These are phyloP conservation scores for Elsinoe ampelina DNA, from an alignment of 2,329 filamentous ascomycete genomes.

Conservation along the genomic window DNA sequence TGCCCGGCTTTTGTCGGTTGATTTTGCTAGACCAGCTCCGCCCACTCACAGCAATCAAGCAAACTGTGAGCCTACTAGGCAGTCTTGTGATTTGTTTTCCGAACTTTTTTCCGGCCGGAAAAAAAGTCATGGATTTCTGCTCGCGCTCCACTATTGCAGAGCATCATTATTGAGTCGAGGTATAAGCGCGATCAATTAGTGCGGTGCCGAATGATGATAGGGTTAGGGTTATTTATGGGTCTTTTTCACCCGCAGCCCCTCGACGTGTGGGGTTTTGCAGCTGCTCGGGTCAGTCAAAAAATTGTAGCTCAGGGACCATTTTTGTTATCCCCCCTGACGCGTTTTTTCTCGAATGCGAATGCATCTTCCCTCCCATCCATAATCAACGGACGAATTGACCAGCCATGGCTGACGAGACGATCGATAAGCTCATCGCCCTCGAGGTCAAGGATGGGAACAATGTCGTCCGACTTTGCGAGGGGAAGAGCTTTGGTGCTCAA, in stretches of 20 bases:
- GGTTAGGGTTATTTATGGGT: too few relatives aligned
- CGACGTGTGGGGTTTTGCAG: neutral
- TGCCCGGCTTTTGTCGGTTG: constrained; percentile 2
- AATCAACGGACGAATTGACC: neutral
- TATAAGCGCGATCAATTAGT: too few relatives aligned
- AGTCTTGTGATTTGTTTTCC: too few relatives aligned
- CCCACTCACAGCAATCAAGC: too few relatives aligned
- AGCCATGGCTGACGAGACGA: constrained; percentile 18
- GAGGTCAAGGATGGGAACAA: constrained; percentile 83
- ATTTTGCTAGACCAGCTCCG: too few relatives aligned
- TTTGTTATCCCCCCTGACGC: constrained; percentile 10
- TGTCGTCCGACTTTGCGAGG: constrained; percentile 58
- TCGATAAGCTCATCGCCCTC: constrained; percentile 55
- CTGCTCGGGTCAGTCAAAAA: constrained; percentile 6
- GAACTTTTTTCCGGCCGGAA: too few relatives aligned
- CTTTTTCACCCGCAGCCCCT: constrained; percentile 8
- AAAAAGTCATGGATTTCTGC: too few relatives aligned
- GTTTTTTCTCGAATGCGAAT: constrained; percentile 7
- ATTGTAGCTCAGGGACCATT: constrained; percentile 3
- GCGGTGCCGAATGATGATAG: too few relatives aligned
- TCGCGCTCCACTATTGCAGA: too few relatives aligned
- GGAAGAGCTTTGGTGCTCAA: constrained; percentile 90
- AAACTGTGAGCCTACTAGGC: too few relatives aligned
- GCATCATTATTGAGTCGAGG: too few relatives aligned
- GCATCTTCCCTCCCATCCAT: neutral